These are phyloP conservation scores for Elaphomyces granulatus DNA, from an alignment of 495 filamentous ascomycete species.

Conservation along the genomic window DNA sequence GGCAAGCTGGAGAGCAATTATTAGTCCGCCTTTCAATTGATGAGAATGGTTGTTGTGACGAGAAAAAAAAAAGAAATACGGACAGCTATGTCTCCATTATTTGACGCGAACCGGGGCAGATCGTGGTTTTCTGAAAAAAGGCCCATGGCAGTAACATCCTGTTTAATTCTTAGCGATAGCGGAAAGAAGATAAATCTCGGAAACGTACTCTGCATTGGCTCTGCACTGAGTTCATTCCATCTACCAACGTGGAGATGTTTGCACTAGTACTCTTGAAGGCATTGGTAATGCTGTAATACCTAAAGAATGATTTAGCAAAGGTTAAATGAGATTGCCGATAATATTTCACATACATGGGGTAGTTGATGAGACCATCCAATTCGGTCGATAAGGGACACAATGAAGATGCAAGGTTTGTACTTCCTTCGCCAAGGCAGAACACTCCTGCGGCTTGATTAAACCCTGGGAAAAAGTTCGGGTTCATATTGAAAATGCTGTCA, in stretches of 20 bases:
- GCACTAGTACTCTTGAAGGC: conserved; percentile 47
- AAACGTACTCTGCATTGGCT: conserved; percentile 22
- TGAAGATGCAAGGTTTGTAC: conserved; percentile 43
- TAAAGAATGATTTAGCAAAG: conserved; percentile 18
- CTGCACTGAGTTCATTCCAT: conserved; percentile 43
- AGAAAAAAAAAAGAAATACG: conserved; percentile 3
- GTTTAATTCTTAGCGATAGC: too few relatives aligned
- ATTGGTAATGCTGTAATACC: conserved; percentile 35
- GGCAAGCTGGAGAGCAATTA: conserved; percentile 30
- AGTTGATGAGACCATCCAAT: conserved; percentile 53
- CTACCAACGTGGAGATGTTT: conserved; percentile 42
- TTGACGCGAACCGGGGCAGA: conserved; percentile 48
- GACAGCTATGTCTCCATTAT: conserved; percentile 27
- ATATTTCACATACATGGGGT: conserved; percentile 23
- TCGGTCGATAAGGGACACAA: conserved; percentile 50
- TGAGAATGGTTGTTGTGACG: background rate
- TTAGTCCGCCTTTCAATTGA: too few relatives aligned
- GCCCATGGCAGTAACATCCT: conserved; percentile 45
- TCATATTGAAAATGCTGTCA: conserved; percentile 60
- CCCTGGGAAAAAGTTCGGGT: conserved; percentile 51
- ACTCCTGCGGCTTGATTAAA: conserved; percentile 54
- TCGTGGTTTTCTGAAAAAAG: conserved; percentile 77
- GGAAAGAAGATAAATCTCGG: too few relatives aligned
- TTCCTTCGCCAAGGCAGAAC: conserved; percentile 56
- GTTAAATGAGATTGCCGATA: too few relatives aligned